phyloP scores from a whole-genome alignment of 257 asterid genomes.

The Nicotiana paniculata region DNA sequence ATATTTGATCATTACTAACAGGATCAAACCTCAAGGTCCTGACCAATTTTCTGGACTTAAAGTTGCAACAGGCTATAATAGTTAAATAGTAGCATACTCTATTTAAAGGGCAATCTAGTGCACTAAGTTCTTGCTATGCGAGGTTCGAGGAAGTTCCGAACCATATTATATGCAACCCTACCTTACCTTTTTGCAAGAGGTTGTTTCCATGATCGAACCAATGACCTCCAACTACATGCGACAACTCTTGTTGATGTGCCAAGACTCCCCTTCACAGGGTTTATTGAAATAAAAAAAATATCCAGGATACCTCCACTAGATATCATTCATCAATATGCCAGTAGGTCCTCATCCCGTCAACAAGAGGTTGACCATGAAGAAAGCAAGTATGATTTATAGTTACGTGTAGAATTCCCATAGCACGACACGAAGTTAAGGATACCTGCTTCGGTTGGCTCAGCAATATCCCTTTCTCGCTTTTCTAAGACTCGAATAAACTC shows the following conservation, averaged over 20 bases:
- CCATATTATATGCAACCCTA: neutral
- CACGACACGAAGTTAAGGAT: slow-evolving; percentile 57
- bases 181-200: neutral
- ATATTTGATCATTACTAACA: neutral
- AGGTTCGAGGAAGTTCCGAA: neutral
- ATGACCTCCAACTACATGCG: neutral
- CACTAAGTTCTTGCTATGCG: neutral
- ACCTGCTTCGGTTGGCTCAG: slow-evolving; percentile 74
- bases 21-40: neutral
- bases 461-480: slow-evolving; percentile 68
- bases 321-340: neutral
- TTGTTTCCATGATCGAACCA: neutral
- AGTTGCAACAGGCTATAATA: neutral
- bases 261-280: neutral
- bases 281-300: neutral
- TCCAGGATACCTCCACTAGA: neutral
- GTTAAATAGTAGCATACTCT: neutral
- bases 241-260: neutral
- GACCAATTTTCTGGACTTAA: neutral
- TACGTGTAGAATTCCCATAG: slow-evolving; percentile 41
- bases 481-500: slow-evolving; percentile 74
- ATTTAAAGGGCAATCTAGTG: neutral
- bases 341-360: neutral
- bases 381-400: slow-evolving; percentile 30
- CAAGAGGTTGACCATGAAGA: slow-evolving; percentile 27